A percentile compares a stretch with the other conserved stretches of the same genome.
These are phyloP conservation scores for Orychophragmus violaceus DNA, from an alignment of 345 rosid species.

Conservation along the genomic window DNA sequence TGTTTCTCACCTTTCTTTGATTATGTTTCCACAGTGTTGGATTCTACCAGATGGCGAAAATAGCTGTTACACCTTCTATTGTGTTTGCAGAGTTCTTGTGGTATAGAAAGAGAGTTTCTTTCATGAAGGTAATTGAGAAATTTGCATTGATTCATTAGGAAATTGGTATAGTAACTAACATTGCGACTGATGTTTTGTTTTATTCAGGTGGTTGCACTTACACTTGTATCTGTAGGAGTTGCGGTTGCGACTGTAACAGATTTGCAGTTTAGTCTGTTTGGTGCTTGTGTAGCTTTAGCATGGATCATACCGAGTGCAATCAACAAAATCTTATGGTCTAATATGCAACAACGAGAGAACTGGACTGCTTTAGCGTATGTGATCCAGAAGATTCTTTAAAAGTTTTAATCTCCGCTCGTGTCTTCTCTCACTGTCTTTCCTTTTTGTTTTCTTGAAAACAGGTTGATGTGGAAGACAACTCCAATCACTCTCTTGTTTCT, in stretches of 20 bases:
- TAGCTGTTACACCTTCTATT: conserved; percentile 89
- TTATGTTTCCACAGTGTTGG: conserved; percentile 52
- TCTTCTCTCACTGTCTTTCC: not conserved
- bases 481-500: conserved; percentile 87
- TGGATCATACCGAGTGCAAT: conserved; percentile 94
- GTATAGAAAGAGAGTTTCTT: conserved; percentile 61
- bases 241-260: conserved; percentile 95
- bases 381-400: too few relatives aligned
- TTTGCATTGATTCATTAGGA: not conserved
- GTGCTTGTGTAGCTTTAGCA: conserved; percentile 84
- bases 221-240: conserved; percentile 79
- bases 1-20: not conserved
- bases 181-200: conserved; percentile 1
- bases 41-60: conserved; percentile 97
- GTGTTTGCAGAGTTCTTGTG: conserved; percentile 84
- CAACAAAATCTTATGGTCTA: conserved; percentile 95
- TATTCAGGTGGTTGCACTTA: conserved; percentile 65
- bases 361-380: conserved; percentile 96
- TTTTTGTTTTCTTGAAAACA: conserved; percentile 31
- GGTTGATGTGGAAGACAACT: conserved; percentile 98
- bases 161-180: conserved; percentile 3
- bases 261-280: conserved; percentile 78
- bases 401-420: too few relatives aligned
- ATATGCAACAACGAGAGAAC: conserved; percentile 79
- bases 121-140: conserved; percentile 51